Evolutionary conservation across 1,284 basidiomycete genomes (phyloP).

Genomic region (Schizophyllum commune): DNA sequence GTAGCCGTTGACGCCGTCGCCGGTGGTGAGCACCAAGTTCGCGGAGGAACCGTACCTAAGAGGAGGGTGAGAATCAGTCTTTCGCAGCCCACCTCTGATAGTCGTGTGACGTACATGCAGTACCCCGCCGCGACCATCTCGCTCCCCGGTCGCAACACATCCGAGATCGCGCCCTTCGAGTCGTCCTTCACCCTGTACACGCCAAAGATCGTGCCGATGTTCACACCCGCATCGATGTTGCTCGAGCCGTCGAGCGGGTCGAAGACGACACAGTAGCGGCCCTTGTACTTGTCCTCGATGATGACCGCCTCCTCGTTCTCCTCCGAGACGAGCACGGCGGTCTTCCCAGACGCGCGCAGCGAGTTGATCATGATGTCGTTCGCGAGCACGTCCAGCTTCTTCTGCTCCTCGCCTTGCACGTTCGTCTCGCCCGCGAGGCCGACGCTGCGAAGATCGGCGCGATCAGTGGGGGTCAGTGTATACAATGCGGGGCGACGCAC

Average conservation of each 20-base stretch:
- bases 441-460: constrained; percentile 46
- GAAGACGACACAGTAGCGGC: constrained; percentile 95
- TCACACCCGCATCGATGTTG: constrained; percentile 99
- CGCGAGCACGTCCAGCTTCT: constrained; percentile 96
- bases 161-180: constrained; percentile 71
- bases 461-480: constrained; percentile 1
- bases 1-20: constrained; percentile 96
- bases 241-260: constrained; percentile 97
- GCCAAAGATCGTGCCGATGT: constrained; percentile 99
- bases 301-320: constrained; percentile 91
- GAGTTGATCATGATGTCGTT: constrained; percentile 99
- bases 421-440: constrained; percentile 95
- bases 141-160: constrained; percentile 90
- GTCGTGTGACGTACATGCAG: constrained; percentile 62
- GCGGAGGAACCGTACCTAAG: constrained; percentile 95
- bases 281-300: constrained; percentile 72
- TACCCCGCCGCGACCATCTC: constrained; percentile 99
- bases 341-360: constrained; percentile 89
- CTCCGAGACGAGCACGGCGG: constrained; percentile 94
- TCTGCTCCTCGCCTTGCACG: constrained; percentile 98
- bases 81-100: constrained; percentile 4
- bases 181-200: constrained; percentile 82
- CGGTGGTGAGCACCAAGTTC: constrained; percentile 94
- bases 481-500: constrained; percentile 37
- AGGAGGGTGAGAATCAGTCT: constrained; percentile 9